Evolutionary conservation across 331 rosid genomes (phyloP).

Genomic region (Saraca asoca): DNA sequence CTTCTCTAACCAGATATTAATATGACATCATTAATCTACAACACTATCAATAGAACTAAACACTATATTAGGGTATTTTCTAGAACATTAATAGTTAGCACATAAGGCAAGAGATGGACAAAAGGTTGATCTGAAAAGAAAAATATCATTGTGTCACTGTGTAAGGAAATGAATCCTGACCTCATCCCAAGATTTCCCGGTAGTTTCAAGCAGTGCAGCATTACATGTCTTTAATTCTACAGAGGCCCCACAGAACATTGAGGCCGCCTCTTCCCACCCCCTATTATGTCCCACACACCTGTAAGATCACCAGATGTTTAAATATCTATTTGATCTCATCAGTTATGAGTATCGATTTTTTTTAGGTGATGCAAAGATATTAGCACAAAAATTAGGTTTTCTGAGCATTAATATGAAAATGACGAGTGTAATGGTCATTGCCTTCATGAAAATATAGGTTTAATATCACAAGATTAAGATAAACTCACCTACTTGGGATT

Average conservation of each 20-base stretch:
- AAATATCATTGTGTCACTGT: neutral
- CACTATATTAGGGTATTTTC: too few relatives aligned
- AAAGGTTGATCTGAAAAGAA: neutral
- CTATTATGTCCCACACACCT: conserved; percentile 99
- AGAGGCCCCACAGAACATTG: conserved; percentile 83
- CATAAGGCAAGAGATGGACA: conserved; percentile 16
- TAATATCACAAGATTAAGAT: conserved; percentile 18
- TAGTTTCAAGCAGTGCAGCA: conserved; percentile 87
- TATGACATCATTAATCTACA: neutral
- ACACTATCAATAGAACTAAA: neutral
- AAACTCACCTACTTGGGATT: conserved; percentile 8
- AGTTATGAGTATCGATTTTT: neutral
- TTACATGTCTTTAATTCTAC: conserved; percentile 87
- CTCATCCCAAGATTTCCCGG: conserved; percentile 94
- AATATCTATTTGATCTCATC: conserved; percentile 26
- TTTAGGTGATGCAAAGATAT: neutral
- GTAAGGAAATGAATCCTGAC: conserved; percentile 47
- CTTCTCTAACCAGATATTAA: neutral
- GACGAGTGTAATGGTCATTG: neutral
- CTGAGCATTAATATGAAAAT: conserved; percentile 9
- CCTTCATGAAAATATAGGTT: neutral
- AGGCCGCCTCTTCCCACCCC: conserved; percentile 99
- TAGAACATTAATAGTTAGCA: conserved; percentile 11
- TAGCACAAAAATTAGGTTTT: conserved; percentile 2
- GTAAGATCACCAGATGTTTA: conserved; percentile 36